phyloP scores from a whole-genome alignment of 345 rosid genomes.

The Cochlearia excelsa region DNA sequence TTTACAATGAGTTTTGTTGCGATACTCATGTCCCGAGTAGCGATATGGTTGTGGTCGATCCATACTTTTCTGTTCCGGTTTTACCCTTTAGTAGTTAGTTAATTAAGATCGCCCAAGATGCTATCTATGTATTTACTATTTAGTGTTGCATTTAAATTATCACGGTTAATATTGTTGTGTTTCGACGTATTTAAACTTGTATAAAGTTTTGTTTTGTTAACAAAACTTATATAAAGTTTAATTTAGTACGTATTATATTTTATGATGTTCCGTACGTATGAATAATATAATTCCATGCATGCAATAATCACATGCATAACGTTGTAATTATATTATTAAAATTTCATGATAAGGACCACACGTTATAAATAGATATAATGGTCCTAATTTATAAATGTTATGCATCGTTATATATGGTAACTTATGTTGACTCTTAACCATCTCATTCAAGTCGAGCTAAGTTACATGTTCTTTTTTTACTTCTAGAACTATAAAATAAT shows the following conservation, averaged over 20 bases:
- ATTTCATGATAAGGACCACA: slow-evolving; percentile 23
- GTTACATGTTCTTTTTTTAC: slow-evolving; percentile 10
- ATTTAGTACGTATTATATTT: neutral
- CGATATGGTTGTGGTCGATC: slow-evolving; percentile 31
- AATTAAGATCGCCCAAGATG: neutral
- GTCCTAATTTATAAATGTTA: slow-evolving; percentile 29
- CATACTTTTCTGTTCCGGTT: slow-evolving; percentile 51
- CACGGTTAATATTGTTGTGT: no score
- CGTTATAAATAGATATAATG: neutral
- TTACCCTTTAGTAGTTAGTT: slow-evolving; percentile 26
- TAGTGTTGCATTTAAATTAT: no score
- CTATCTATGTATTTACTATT: neutral
- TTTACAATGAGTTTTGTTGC: slow-evolving; percentile 43
- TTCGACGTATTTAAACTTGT: neutral
- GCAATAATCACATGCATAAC: slow-evolving; percentile 28
- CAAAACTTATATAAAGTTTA: neutral
- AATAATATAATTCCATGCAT: slow-evolving; percentile 18
- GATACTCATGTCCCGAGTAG: slow-evolving; percentile 27
- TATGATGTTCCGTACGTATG: slow-evolving; percentile 16
- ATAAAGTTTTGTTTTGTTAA: slow-evolving; percentile 1
- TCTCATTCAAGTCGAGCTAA: slow-evolving; percentile 16
- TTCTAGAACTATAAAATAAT: neutral
- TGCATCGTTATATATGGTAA: slow-evolving; percentile 31
- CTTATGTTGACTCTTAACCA: slow-evolving; percentile 33
- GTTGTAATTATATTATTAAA: slow-evolving; percentile 10